Conservation (phyloP, 805 yeast species). For the Starmerella cellae region DNA sequence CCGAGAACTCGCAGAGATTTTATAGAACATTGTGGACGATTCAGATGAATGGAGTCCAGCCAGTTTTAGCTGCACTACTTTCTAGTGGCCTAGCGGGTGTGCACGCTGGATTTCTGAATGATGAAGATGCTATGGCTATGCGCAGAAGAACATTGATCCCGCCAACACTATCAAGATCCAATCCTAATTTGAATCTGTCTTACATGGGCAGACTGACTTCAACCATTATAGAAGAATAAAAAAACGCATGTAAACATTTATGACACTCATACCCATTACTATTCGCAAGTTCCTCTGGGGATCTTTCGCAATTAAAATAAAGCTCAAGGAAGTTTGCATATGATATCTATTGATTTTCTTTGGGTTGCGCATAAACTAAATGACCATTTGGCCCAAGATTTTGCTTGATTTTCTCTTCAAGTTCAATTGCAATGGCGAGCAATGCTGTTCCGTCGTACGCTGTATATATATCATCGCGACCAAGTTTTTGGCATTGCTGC, state of each 20-base stretch:
- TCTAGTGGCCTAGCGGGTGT: background rate
- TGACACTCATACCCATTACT: background rate
- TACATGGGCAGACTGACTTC: constrained; percentile 13
- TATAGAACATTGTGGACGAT: constrained; percentile 15
- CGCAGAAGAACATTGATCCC: constrained; percentile 17
- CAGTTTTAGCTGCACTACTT: constrained; percentile 2
- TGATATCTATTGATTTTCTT: background rate
- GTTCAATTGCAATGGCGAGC: constrained; percentile 14
- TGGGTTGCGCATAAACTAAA: constrained; percentile 9
- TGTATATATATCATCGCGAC: background rate
- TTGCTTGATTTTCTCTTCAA: constrained; percentile 15
- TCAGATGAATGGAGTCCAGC: constrained; percentile 11
- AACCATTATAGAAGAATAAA: constrained; percentile 18
- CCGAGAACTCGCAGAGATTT: constrained; percentile 17
- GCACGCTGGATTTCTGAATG: background rate
- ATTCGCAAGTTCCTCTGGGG: too few species aligned
- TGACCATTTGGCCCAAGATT: constrained; percentile 15
- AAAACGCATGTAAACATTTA: background rate
- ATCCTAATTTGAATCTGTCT: constrained; percentile 5
- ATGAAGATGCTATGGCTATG: constrained; percentile 1
- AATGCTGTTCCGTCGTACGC: constrained; percentile 15
- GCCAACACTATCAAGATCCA: constrained; percentile 14
- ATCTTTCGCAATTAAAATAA: background rate
- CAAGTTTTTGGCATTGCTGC: background rate
- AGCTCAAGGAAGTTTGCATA: background rate